Conservation (phyloP, 202 grass and related monocot genomes). For the Carex arenaria region DNA sequence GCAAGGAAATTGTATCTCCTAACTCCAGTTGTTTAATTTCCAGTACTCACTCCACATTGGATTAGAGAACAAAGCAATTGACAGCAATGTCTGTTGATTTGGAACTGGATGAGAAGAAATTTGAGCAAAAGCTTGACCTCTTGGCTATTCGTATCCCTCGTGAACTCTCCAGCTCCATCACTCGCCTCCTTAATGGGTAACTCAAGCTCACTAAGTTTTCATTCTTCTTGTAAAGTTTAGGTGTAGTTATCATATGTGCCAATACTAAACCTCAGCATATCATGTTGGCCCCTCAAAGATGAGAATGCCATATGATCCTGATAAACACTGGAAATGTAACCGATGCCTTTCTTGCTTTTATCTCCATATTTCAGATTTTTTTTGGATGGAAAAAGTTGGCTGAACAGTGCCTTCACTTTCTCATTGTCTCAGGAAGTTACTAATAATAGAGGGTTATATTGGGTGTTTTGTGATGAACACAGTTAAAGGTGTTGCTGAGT, state of each 20-base stretch:
- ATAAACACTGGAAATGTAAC: neutral
- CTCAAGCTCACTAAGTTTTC: neutral
- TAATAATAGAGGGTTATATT: neutral
- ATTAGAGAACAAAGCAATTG: neutral
- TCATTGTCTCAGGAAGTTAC: neutral
- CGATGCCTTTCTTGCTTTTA: neutral
- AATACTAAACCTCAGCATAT: neutral
- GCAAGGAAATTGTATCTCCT: neutral
- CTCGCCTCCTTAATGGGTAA: slow-evolving; percentile 48
- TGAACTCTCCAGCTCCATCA: slow-evolving; percentile 45
- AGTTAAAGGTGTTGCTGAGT: neutral
- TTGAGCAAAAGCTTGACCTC: slow-evolving; percentile 69
- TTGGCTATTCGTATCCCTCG: slow-evolving; percentile 80
- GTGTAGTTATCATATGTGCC: neutral
- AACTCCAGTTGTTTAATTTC: neutral
- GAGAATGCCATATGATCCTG: neutral
- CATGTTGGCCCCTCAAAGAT: neutral
- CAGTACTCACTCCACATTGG: neutral
- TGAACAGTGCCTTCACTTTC: neutral
- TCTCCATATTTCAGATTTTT: neutral
- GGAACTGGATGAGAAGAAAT: slow-evolving; percentile 66
- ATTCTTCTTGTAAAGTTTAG: neutral
- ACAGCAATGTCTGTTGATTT: slow-evolving; percentile 19
- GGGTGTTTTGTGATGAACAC: neutral
- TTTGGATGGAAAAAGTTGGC: neutral